Conservation (phyloP, 192 early-diverging fungal species). For the Piromyces finnis region DNA sequence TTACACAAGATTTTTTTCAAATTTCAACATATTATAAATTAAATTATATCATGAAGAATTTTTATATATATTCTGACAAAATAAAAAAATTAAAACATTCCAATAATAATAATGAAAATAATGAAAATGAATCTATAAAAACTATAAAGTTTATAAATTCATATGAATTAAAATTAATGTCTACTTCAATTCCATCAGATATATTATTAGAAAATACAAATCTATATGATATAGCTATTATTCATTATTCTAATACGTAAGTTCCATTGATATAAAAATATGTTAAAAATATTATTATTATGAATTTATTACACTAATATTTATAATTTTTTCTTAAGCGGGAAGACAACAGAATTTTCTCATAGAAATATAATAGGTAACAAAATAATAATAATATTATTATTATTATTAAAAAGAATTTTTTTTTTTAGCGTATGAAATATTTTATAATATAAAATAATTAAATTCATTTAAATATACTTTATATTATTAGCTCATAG, state of each 20-base stretch:
- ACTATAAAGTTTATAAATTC: neutral
- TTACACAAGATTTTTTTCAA: neutral
- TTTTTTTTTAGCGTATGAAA: no score
- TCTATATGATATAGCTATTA: neutral
- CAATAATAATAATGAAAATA: neutral
- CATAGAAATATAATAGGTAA: neutral
- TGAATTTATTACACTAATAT: no score
- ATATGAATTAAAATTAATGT: neutral
- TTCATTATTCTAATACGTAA: neutral
- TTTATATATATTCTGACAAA: neutral
- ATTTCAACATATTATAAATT: neutral
- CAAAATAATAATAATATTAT: no score
- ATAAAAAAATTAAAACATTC: neutral
- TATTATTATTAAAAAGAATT: no score
- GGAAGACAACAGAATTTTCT: neutral
- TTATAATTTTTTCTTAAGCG: no score
- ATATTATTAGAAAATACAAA: neutral
- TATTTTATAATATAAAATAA: no score
- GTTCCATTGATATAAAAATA: no score
- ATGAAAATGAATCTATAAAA: neutral
- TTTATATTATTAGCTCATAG: neutral
- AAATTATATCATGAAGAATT: neutral
- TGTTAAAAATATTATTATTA: no score
- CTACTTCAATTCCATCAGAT: neutral
- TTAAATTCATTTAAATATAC: no score